phyloP scores from a whole-genome alignment of 1,284 basidiomycete genomes.

The Cutaneotrichosporon mucoides region DNA sequence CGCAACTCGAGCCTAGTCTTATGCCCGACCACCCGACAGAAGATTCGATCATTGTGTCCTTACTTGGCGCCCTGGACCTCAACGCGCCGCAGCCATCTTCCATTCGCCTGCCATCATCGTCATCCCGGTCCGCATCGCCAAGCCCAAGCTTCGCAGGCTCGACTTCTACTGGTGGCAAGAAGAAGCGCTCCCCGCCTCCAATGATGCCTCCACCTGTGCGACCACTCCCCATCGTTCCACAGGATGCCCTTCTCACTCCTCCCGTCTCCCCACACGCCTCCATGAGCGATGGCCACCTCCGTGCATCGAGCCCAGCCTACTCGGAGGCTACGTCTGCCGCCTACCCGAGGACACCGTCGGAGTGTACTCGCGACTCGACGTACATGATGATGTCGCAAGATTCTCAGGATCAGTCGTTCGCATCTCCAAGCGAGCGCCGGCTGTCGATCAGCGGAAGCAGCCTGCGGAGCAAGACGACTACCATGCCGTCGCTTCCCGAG shows the following conservation, averaged over 20 bases:
- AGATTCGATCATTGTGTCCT: background rate
- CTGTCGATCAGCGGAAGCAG: conserved; percentile 7
- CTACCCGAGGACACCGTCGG: conserved; percentile 32
- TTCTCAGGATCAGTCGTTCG: too few relatives aligned
- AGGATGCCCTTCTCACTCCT: background rate
- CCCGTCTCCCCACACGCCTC: conserved; percentile 14
- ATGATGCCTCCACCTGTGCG: conserved; percentile 13
- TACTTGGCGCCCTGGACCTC: background rate
- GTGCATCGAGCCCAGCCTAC: conserved; percentile 28
- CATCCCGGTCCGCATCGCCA: background rate
- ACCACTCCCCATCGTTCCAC: conserved; percentile 12
- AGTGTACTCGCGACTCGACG: conserved; percentile 22
- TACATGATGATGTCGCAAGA: background rate
- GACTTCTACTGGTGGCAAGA: background rate
- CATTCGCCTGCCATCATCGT: too few relatives aligned
- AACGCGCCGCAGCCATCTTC: background rate
- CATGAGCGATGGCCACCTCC: conserved; percentile 6
- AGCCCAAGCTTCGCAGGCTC: background rate
- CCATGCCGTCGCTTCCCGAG: conserved; percentile 15
- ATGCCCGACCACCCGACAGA: background rate
- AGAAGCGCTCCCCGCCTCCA: conserved; percentile 7
- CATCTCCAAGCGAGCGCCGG: conserved; percentile 1
- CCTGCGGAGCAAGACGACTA: conserved; percentile 6
- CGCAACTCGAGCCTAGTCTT: background rate
- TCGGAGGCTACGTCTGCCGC: conserved; percentile 29